phyloP scores from a whole-genome alignment of 2,329 filamentous ascomycete species.

The Hyphodiscus sp. region DNA sequence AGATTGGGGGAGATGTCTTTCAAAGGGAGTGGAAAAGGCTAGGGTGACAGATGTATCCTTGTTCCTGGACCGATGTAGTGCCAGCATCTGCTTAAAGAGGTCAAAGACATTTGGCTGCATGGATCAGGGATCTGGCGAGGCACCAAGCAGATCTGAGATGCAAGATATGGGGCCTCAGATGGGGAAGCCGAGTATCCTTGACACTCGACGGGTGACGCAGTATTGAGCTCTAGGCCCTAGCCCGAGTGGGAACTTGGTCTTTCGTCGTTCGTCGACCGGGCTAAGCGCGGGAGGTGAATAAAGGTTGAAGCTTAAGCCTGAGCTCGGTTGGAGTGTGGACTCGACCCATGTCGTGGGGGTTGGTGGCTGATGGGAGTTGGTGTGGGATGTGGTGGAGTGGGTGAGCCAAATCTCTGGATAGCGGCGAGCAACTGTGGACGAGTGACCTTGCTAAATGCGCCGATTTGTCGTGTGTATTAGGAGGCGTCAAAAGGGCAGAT shows the following conservation, averaged over 20 bases:
- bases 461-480: neutral
- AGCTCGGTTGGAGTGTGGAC: neutral
- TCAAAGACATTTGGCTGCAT: neutral
- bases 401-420: neutral
- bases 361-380: neutral
- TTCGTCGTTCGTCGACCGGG: neutral
- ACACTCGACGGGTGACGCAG: neutral
- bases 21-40: neutral
- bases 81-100: neutral
- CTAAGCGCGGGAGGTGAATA: neutral
- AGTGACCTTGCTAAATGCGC: neutral
- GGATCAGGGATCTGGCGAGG: neutral
- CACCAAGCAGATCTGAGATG: neutral
- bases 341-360: neutral
- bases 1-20: neutral
- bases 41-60: neutral
- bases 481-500: neutral
- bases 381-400: neutral
- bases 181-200: neutral
- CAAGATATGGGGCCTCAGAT: neutral
- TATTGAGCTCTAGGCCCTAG: neutral
- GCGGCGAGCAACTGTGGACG: too few species aligned
- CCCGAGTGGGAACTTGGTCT: too few species aligned
- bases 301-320: neutral
- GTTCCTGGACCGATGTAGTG: neutral